Base-by-base conservation (phyloP, 768 basidiomycete species). In the Trametes sanguinea region DNA sequence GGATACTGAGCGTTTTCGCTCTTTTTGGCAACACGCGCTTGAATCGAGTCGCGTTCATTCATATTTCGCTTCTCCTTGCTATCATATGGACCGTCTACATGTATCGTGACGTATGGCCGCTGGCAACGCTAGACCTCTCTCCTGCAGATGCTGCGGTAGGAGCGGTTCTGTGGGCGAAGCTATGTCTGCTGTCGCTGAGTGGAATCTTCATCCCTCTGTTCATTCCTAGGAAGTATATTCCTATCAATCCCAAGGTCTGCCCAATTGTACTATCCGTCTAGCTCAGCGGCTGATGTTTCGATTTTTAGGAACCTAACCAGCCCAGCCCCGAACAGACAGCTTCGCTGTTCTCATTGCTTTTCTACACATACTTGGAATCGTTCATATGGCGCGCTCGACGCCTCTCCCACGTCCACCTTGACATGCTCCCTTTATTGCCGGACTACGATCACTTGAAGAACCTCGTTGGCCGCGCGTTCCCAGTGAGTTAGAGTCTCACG, bases 261-360 rank as follows among this genome's bases (percentile, higher is more conserved):
- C 1, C 2, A 22, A 27, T 32, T 6, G 6, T n/a, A 4, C 11
- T 14, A 1, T 30, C 7, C 2, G 22, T 27, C 27, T 10, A 13
- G 4, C 4, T 32, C 13, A 32, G 17, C 17, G 17, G 27, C 27
- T 5, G 14, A 11, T 9, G 11, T 11, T 14, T 11, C 2, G 10
- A 5, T 6, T 13, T 13, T 7, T 29, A 50, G 48, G 29, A 50
- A 14, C 48, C 30, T 4, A 3, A 13, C 8, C 4, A 3, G 11
- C 29, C 48, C 3, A 50, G 22, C 56, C 77, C 80, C 0, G 81
- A 84, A 65, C 81, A 82, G 60, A 80, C 78, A 8, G 76, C 80
- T 1, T 77, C 77, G 0, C 67, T 73, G 45, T 60, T 78, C n/a
- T 80, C 76, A 6, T 68, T 77, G 60, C 30, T 77, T 16, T 68